Conservation (phyloP, 2,329 filamentous ascomycete genomes). For the Aspergillus arachidicola region DNA sequence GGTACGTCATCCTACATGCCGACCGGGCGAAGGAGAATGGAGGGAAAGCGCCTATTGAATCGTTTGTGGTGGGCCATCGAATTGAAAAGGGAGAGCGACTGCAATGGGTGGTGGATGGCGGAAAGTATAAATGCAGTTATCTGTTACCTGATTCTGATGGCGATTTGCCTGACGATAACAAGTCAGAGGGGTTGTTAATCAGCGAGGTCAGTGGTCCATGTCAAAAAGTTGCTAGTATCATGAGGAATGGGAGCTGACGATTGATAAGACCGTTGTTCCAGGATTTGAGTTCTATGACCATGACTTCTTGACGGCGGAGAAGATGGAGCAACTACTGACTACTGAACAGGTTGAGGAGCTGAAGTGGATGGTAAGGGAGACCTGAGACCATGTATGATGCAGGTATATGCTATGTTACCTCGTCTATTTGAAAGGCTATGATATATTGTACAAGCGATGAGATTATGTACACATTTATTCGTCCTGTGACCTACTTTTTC, state of each 20-base stretch:
- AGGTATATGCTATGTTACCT: not conserved
- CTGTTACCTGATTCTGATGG: slow-evolving; percentile 52
- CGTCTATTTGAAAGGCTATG: not conserved
- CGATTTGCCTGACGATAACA: slow-evolving; percentile 30
- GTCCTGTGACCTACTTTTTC: slow-evolving; percentile 27
- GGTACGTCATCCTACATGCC: slow-evolving; percentile 66
- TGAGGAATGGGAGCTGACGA: not conserved
- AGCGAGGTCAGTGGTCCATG: slow-evolving; percentile 51
- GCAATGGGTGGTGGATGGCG: slow-evolving; percentile 71
- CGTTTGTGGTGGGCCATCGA: slow-evolving; percentile 64
- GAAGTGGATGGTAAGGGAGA: slow-evolving; percentile 31
- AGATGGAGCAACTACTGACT: slow-evolving; percentile 56
- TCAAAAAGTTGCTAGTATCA: slow-evolving; percentile 12
- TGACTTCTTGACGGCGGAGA: slow-evolving; percentile 61
- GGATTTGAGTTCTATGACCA: slow-evolving; percentile 70
- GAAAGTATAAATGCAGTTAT: slow-evolving; percentile 67
- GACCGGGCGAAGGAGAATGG: slow-evolving; percentile 42
- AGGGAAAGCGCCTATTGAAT: slow-evolving; percentile 58
- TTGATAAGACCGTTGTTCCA: slow-evolving; percentile 60
- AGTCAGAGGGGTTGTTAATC: slow-evolving; percentile 61
- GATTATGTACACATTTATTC: slow-evolving; percentile 16
- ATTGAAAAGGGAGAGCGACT: slow-evolving; percentile 61
- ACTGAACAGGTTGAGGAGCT: slow-evolving; percentile 54
- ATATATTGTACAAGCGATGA: not conserved
- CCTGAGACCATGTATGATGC: not conserved